Evolutionary conservation across 176 grass and related monocot species (phyloP).

Genomic region (Eleusine indica): DNA sequence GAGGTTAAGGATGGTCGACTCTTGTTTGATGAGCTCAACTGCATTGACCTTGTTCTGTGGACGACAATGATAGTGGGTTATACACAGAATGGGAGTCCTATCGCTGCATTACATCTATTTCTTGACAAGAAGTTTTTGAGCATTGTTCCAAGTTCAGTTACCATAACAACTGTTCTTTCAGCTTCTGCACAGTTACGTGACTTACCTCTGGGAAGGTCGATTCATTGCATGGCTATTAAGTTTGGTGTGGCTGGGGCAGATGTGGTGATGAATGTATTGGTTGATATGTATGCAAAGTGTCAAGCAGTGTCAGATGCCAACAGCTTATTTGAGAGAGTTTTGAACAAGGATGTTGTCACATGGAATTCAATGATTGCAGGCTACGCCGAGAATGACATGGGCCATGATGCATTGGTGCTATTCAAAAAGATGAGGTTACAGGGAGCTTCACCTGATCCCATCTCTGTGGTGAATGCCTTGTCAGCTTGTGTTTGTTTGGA

Average conservation of each 20-base stretch:
- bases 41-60: conserved; percentile 58
- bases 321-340: conserved; percentile 41
- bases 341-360: conserved; percentile 58
- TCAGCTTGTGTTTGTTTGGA: conserved; percentile 58
- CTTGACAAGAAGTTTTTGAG: conserved; percentile 23
- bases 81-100: conserved; percentile 53
- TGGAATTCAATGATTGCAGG: conserved; percentile 73
- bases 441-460: conserved; percentile 54
- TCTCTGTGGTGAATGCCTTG: conserved; percentile 60
- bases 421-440: conserved; percentile 60
- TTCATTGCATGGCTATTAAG: conserved; percentile 58
- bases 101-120: conserved; percentile 61
- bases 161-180: conserved; percentile 57
- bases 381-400: conserved; percentile 60
- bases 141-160: conserved; percentile 62
- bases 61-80: conserved; percentile 76
- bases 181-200: conserved; percentile 51
- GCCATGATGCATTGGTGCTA: conserved; percentile 45
- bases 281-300: conserved; percentile 75
- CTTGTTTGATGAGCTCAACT: conserved; percentile 45
- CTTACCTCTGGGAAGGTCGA: conserved; percentile 48
- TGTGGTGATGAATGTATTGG: conserved; percentile 57
- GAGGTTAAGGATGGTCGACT: conserved; percentile 43
- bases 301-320: conserved; percentile 47
- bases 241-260: conserved; percentile 35